Evolutionary conservation across 148 eudicot genomes (phyloP).

Genomic region (Tetragonia tetragonoides): DNA sequence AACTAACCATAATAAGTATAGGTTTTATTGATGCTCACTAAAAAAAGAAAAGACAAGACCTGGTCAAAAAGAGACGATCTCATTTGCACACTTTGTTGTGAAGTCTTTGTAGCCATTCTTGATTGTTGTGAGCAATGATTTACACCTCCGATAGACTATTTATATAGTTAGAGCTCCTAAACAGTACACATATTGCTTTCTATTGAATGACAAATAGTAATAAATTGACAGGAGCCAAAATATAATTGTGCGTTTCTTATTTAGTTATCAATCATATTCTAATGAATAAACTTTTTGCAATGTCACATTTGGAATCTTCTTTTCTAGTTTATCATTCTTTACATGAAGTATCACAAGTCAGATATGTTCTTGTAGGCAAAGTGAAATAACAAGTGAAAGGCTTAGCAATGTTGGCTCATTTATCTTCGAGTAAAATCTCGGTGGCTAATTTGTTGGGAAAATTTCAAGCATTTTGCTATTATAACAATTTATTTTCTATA

Average conservation of each 20-base stretch:
- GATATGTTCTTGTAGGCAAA: slow-evolving; percentile 4
- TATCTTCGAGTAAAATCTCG: no score
- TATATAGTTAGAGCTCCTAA: slow-evolving; percentile 22
- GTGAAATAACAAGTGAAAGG: no score
- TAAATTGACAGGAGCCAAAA: slow-evolving; percentile 17
- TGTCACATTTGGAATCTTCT: slow-evolving; percentile 22
- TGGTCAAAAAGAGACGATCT: slow-evolving; percentile 31
- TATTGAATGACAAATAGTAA: slow-evolving; percentile 7
- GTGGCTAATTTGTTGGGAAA: no score
- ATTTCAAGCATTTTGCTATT: no score
- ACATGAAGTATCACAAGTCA: slow-evolving; percentile 9
- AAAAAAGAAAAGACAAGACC: slow-evolving; percentile 25
- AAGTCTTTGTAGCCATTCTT: slow-evolving; percentile 27
- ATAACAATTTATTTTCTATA: no score
- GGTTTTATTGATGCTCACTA: not conserved
- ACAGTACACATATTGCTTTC: slow-evolving; percentile 23
- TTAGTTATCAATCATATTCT: slow-evolving; percentile 20
- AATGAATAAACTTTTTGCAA: slow-evolving; percentile 6
- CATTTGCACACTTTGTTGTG: slow-evolving; percentile 24
- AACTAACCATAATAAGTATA: not conserved
- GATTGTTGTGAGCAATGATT: slow-evolving; percentile 6
- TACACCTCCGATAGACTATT: slow-evolving; percentile 18
- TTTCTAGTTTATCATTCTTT: slow-evolving; percentile 16
- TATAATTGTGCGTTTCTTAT: slow-evolving; percentile 15
- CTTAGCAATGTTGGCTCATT: no score